Base-by-base conservation (phyloP, 345 rosid genomes). In the Murraya paniculata region DNA sequence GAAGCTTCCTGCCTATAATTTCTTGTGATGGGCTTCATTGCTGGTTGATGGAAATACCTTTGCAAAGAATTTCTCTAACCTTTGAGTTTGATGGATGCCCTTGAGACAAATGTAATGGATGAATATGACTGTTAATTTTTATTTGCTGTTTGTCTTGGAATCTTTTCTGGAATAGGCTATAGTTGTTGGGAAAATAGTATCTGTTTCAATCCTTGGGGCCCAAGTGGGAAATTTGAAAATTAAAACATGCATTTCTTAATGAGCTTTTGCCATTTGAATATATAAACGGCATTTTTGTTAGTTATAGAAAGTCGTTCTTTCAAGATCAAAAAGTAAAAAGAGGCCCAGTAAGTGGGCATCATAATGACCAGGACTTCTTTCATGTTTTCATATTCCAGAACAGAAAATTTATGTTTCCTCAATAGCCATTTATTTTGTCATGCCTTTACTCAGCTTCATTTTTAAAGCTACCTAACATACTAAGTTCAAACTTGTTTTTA, bases 401-500 rank as follows among this genome's bases (percentile, higher is more conserved):
- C 31, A 35, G 33, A 11, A 31, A 28, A 33, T 61, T 18, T 62
- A 9, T 22, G 30, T 27, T 62, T 61, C 28, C 45, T 6, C 8
- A 4, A 30, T 28, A 28, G 19, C 70, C 57, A 38, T 75, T 21
- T 22, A 28, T 64, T 48, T 8, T 30, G 28, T 22, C 18, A 33
- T 64, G 16, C 1, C 33, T 64, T n/a, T 6, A 9, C 59, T 30
- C 39, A 41, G 30, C 59, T 61, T 74, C 31, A 6, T 11, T 28
- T 28, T 58, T 59, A 39, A 27, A 27, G 30, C 30, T 61, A 9
- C 41, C 9, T 50, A 48, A 48, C 11, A 5, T 41, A 21, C 39
- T 14, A 22, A 59, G 21, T 77, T 39, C 22, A 18, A 30, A 55
- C 2, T 14, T 33, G 41, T 73, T 76, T 85, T 71, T 77, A 36